These are phyloP conservation scores for Keithomyces neogunnii DNA, from an alignment of 2,329 filamentous ascomycete species.

Conservation along the genomic window DNA sequence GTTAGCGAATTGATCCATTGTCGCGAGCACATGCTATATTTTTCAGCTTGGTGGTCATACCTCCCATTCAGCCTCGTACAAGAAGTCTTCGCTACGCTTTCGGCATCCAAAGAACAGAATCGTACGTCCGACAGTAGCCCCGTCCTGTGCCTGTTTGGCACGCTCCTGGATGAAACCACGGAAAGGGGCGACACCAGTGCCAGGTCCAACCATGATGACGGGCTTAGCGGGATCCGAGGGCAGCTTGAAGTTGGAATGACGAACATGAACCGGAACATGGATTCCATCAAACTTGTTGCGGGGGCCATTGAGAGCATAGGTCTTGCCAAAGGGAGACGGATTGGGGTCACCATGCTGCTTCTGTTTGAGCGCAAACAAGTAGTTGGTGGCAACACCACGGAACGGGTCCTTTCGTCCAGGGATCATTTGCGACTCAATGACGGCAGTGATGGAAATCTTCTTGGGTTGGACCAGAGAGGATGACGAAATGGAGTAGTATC, in stretches of 20 bases:
- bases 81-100: constrained; percentile 78
- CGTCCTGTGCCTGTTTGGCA: constrained; percentile 70
- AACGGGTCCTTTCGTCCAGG: constrained; percentile 72
- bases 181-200: constrained; percentile 95
- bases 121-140: constrained; percentile 76
- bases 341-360: constrained; percentile 86
- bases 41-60: constrained; percentile 44
- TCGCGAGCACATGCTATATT: background rate
- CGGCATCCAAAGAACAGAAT: constrained; percentile 94
- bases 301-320: constrained; percentile 80
- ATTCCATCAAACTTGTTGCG: constrained; percentile 96
- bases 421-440: constrained; percentile 77
- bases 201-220: constrained; percentile 91
- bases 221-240: constrained; percentile 92
- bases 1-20: background rate
- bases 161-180: constrained; percentile 92
- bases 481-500: constrained; percentile 99
- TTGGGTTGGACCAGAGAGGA: constrained; percentile 90
- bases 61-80: constrained; percentile 89
- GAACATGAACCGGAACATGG: constrained; percentile 88
- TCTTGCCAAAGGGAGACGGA: constrained; percentile 74
- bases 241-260: constrained; percentile 98
- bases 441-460: constrained; percentile 89
- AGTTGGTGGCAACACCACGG: constrained; percentile 95
- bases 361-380: constrained; percentile 87